These are phyloP conservation scores for peach (Prunus persica) DNA, from an alignment of 306 rosid species.

Conservation along the genomic window DNA sequence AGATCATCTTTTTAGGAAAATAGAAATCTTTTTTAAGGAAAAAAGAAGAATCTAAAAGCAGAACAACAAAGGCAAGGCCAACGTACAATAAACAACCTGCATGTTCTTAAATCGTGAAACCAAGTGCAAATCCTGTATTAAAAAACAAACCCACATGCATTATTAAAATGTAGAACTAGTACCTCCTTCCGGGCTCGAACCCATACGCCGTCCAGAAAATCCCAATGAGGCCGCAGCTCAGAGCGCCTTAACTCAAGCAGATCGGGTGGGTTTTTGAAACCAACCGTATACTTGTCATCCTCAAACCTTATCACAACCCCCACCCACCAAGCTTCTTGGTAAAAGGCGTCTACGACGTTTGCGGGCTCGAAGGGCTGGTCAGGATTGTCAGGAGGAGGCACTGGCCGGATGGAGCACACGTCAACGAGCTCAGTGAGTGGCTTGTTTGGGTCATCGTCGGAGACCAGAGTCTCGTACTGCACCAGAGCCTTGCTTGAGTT, in stretches of 20 bases:
- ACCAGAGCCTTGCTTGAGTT: not conserved
- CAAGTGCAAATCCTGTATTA: not conserved
- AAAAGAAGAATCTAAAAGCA: not conserved
- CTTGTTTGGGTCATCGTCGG: not conserved
- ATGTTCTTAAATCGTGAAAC: not conserved
- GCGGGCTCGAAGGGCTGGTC: not conserved
- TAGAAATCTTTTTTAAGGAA: too few species aligned
- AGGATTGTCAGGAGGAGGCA: slow-evolving; percentile 3
- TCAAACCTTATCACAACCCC: slow-evolving; percentile 16
- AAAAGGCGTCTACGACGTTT: slow-evolving; percentile 17
- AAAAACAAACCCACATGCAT: slow-evolving; percentile 2
- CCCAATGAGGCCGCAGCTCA: slow-evolving; percentile 18
- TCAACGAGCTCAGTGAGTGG: not conserved
- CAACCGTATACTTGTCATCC: slow-evolving; percentile 3
- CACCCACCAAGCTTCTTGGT: slow-evolving; percentile 12
- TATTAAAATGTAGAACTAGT: not conserved
- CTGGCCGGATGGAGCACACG: not conserved
- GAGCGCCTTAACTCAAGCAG: not conserved
- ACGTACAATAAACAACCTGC: not conserved
- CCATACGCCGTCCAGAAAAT: slow-evolving; percentile 10
- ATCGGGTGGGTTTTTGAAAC: slow-evolving; percentile 21
- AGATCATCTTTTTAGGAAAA: not conserved
- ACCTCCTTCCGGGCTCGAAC: slow-evolving; percentile 12
- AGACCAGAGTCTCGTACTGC: slow-evolving; percentile 5
- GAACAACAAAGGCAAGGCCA: not conserved